Evolutionary conservation across 352 stramenopile genomes (phyloP).

Genomic region (Pythium diclinum): DNA sequence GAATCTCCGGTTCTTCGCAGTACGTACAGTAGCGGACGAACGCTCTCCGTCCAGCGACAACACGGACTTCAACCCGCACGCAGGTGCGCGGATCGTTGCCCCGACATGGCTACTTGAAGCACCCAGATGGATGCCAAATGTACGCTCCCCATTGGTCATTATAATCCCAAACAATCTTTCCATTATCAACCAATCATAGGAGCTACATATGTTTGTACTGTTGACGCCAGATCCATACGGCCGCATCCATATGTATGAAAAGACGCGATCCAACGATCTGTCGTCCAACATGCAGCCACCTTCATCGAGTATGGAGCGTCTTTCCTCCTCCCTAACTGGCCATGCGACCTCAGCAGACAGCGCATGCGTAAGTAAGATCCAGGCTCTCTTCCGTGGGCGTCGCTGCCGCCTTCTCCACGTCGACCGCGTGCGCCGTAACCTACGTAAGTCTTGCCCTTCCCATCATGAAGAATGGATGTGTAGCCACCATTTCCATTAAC

Average conservation of each 20-base stretch:
- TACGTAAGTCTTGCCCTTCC: conserved; percentile 33
- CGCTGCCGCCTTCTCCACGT: conserved; percentile 55
- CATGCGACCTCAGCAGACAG: neutral
- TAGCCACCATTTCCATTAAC: neutral
- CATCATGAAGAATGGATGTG: neutral
- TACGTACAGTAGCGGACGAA: neutral
- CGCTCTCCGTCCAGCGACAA: conserved; percentile 2
- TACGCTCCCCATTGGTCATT: neutral
- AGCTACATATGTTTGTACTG: neutral
- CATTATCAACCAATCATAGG: neutral
- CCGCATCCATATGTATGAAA: neutral
- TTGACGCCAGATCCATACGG: neutral
- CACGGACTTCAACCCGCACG: conserved; percentile 2
- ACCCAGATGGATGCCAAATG: conserved; percentile 2
- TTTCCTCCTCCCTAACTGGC: neutral
- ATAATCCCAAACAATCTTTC: neutral
- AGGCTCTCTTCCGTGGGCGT: conserved; percentile 55
- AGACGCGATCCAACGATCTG: conserved; percentile 3
- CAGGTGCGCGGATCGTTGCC: neutral
- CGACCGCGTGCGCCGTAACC: conserved; percentile 41
- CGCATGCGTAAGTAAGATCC: conserved; percentile 37
- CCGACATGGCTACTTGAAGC: conserved; percentile 12
- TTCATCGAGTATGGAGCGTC: neutral
- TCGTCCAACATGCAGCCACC: neutral
- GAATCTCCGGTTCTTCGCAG: neutral